Percentiles rank a stretch among this genome's conserved stretches.
Conservation (phyloP, 2,329 filamentous ascomycete species). For the Colletotrichum coccodes region DNA sequence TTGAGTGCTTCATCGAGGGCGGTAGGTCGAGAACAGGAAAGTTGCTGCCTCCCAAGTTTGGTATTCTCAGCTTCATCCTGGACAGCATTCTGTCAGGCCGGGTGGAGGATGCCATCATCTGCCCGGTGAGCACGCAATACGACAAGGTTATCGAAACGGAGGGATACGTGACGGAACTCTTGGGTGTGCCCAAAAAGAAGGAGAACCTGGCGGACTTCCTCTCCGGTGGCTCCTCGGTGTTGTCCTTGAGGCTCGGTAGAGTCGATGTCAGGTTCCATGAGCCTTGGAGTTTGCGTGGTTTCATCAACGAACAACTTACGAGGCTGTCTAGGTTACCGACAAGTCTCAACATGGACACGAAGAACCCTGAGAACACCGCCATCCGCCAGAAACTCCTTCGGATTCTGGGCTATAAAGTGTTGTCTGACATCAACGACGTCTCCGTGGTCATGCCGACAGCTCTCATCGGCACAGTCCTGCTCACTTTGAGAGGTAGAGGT, state of each 20-base stretch:
- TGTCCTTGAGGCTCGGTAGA: constrained; percentile 88
- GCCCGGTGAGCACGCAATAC: constrained; percentile 96
- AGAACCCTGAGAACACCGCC: constrained; percentile 58
- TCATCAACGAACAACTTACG: constrained; percentile 80
- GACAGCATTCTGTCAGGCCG: constrained; percentile 90
- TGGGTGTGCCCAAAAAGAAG: constrained; percentile 94
- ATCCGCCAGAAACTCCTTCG: constrained; percentile 80
- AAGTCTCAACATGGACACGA: constrained; percentile 55
- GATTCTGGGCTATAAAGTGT: constrained; percentile 89
- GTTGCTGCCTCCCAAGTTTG: constrained; percentile 92
- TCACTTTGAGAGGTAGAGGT: constrained; percentile 90
- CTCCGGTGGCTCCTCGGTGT: constrained; percentile 83
- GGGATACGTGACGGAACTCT: constrained; percentile 92
- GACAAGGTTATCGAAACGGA: constrained; percentile 99
- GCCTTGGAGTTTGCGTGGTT: constrained; percentile 89
- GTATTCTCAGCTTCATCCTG: constrained; percentile 90
- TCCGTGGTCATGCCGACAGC: constrained; percentile 99
- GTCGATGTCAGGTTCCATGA: constrained; percentile 97
- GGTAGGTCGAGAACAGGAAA: constrained; percentile 94
- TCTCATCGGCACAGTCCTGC: constrained; percentile 89
- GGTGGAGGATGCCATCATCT: constrained; percentile 91
- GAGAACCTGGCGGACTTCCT: constrained; percentile 93
- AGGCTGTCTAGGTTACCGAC: constrained; percentile 63
- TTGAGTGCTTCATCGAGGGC: constrained; percentile 98
- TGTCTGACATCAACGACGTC: constrained; percentile 94